Percentiles rank a stretch among this genome's conserved stretches.
These are phyloP conservation scores for Penicillium sp. DNA, from an alignment of 2,329 filamentous ascomycete genomes.

Conservation along the genomic window DNA sequence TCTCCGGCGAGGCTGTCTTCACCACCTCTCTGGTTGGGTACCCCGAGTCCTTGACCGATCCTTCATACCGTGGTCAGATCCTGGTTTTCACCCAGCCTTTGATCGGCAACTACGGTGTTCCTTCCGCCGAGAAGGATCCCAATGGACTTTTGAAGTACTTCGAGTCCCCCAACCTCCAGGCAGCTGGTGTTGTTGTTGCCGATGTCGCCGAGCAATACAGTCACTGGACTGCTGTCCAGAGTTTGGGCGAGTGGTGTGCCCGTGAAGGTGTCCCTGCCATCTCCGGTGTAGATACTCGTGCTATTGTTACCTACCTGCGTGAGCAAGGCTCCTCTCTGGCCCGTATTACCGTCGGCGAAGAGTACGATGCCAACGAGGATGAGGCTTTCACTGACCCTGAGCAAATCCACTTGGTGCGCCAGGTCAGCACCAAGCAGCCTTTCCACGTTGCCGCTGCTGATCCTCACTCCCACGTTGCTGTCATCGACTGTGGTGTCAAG, in stretches of 20 bases:
- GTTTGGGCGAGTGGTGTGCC: slow-evolving; percentile 88
- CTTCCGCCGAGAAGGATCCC: slow-evolving; percentile 78
- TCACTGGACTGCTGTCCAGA: slow-evolving; percentile 98
- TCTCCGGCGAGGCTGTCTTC: slow-evolving; percentile 97
- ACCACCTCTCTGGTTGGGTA: slow-evolving; percentile 97
- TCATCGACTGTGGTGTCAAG: slow-evolving; percentile 98
- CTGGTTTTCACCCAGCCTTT: slow-evolving; percentile 97
- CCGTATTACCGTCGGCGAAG: slow-evolving; percentile 90
- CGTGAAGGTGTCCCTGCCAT: slow-evolving; percentile 95
- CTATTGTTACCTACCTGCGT: slow-evolving; percentile 90
- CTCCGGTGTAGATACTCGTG: slow-evolving; percentile 93
- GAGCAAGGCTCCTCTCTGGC: slow-evolving; percentile 96
- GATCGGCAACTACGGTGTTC: slow-evolving; percentile 98
- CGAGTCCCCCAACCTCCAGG: slow-evolving; percentile 96
- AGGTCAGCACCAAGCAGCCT: slow-evolving; percentile 95
- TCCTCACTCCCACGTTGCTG: slow-evolving; percentile 83
- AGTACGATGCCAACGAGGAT: slow-evolving; percentile 98
- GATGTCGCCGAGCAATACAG: slow-evolving; percentile 93
- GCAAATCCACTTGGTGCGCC: slow-evolving; percentile 93
- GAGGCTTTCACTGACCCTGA: slow-evolving; percentile 93
- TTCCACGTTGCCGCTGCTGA: slow-evolving; percentile 88
- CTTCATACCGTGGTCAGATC: slow-evolving; percentile 76
- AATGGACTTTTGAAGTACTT: slow-evolving; percentile 95
- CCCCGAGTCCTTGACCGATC: slow-evolving; percentile 78
- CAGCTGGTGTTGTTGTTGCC: slow-evolving; percentile 90